Conservation (phyloP, 495 filamentous ascomycete genomes). For the Penicillium verhagenii region DNA sequence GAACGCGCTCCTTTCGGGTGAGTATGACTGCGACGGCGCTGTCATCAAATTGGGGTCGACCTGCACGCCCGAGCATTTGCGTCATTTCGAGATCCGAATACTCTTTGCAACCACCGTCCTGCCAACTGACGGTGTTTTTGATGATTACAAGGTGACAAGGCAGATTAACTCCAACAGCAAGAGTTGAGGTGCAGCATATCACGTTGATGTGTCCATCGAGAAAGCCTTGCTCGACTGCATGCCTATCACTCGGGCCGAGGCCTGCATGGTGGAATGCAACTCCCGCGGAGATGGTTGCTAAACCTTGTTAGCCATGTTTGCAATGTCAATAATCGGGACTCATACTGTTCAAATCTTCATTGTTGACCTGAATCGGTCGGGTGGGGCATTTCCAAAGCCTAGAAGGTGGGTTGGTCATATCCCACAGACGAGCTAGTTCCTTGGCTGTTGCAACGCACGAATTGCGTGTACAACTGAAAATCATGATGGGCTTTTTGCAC, state of each 20-base stretch:
- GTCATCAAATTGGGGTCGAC: conserved; percentile 88
- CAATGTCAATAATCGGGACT: background rate
- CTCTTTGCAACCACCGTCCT: conserved; percentile 64
- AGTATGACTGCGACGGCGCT: conserved; percentile 85
- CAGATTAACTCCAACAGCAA: conserved; percentile 91
- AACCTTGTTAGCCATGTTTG: background rate
- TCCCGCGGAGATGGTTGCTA: conserved; percentile 62
- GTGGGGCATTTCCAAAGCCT: conserved; percentile 68
- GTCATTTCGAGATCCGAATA: conserved; percentile 93
- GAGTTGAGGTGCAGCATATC: conserved; percentile 93
- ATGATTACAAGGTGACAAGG: conserved; percentile 92
- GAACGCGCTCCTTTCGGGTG: conserved; percentile 65
- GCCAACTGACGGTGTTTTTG: conserved; percentile 80
- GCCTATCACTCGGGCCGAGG: conserved; percentile 68
- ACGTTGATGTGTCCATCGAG: conserved; percentile 75
- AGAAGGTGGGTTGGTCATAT: conserved; percentile 50
- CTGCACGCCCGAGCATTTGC: conserved; percentile 97
- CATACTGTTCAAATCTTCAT: conserved; percentile 61
- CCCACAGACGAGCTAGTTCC: conserved; percentile 67
- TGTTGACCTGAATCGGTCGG: conserved; percentile 52
- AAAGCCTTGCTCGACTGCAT: conserved; percentile 68
- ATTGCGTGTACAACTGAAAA: conserved; percentile 87
- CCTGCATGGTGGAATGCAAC: conserved; percentile 96
- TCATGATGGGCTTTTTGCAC: conserved; percentile 79
- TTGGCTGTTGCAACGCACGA: conserved; percentile 76